Evolutionary conservation across 257 asterid genomes (phyloP), one percentile per base, ranked within the genome.

Genomic region (Solanum chiquidenum): DNA sequence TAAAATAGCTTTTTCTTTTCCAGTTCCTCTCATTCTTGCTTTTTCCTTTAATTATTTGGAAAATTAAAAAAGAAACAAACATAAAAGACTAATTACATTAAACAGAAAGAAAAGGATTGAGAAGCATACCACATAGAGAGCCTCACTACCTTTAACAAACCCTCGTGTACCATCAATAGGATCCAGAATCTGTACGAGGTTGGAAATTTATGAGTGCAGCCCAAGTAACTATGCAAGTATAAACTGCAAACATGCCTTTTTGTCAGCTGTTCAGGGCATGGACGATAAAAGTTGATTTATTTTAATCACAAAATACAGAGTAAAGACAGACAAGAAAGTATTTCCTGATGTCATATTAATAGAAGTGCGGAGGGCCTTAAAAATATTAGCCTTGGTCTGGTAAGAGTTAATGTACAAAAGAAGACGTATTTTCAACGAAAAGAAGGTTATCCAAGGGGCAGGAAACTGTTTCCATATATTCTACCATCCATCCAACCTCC

Each of bases 151-250:
- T 95, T 91, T 95, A 84, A 97, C 95, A 90, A 97, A 97, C 87
- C 99, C 99, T 80, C 98, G 93, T 72, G 98, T 97, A 86, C 99
- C 98, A 87, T 97, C 99, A 89, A 97, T 95, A 77, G 99, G 99
- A 92, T 97, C 99, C 98, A 97, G 89, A 87, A 97, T 93, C 98
- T 97, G 95, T 85, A 91, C 6, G 64, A 89, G 83, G 84, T 46
- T 34, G 44, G 66, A 49, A 82, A 49, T 82, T 82, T 46, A 52
- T 82, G 69, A 82, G 44, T 82, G 68, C 69, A 82, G 42, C 55
- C 68, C 69, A 82, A 49, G 6, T 49, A 25, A 49, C 44, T 82
- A 66, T 49, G 86, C 86, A 29, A 31, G 66, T 80, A 80, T 76
- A 76, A 38, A 76, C 33, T 76, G 1, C 52, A 74, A 74, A 37